Evolutionary conservation across 306 rosid genomes (phyloP), one percentile per base, ranked within the genome.

Genomic region (Pyrus communis): DNA sequence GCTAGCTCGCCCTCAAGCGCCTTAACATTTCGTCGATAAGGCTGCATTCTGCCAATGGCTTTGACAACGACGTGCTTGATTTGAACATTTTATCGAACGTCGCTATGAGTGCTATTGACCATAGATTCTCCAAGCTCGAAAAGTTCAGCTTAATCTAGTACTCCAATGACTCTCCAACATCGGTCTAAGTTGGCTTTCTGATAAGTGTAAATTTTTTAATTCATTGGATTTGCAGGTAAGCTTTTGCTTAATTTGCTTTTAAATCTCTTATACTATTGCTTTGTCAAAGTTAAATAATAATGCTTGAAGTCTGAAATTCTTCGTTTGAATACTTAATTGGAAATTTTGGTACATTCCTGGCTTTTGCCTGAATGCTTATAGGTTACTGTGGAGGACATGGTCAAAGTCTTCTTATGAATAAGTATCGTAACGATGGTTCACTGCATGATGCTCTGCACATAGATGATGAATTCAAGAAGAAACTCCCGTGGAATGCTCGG

Each of bases 301-400:
- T 17, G 19, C 7, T 46, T 13, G 54, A 46, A 46, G 54, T 46
- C 19, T 46, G 2, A 46, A 30, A 46, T 46, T 46, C 19, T 2
- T 46, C 7, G 7, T 46, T 14, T 46, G 54, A 46, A 14, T 46
- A 2, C 19, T 46, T 3, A 46, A 46, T 46, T 45, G 15, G 49
- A 30, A 30, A 30, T 30, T 30, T 30, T 30, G 31, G 31, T 33
- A 25, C 25, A 25, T 25, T 25, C 25, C 25, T 25, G 38, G 38
- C 38, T 5, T 33, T 33, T 8, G 38, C 8, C 8, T 33, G 38
- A 33, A 33, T 33, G 86, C 97, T 96, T 64, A 68, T 87, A 17
- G 98, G 99, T 54, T 96, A 89, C 83, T 91, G 96, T 85, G 88
- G 93, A n/a, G 99, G 92, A 90, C 91, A 96, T 80, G 97, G 90